Percentiles rank a stretch among this genome's conserved stretches.
Evolutionary conservation across 345 rosid genomes (phyloP).

Genomic region (Raphanus sativus): DNA sequence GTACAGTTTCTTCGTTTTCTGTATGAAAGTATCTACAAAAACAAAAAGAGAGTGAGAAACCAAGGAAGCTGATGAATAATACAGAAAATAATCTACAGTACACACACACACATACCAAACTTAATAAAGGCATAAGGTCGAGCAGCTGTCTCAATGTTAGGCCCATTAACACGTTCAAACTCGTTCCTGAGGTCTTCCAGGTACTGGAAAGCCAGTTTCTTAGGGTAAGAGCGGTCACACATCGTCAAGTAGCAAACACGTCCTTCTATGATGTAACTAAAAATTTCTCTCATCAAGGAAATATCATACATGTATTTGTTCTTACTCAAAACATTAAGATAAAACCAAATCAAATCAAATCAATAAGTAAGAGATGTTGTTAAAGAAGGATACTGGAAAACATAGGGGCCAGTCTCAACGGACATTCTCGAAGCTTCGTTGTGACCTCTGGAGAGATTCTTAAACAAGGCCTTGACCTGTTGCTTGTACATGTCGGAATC

Average conservation of each 20-base stretch:
- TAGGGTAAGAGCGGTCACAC: slow-evolving; percentile 99
- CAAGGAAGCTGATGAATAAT: too few species aligned
- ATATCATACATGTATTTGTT: too few species aligned
- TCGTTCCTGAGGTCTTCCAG: slow-evolving; percentile 95
- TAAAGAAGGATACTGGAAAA: slow-evolving; percentile 91
- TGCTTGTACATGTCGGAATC: slow-evolving; percentile 95
- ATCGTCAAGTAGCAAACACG: slow-evolving; percentile 1
- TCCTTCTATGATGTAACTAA: not conserved
- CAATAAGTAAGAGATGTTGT: not conserved
- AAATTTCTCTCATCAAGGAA: slow-evolving; percentile 52
- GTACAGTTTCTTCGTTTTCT: slow-evolving; percentile 94
- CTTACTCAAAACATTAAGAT: too few species aligned
- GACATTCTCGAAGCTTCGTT: slow-evolving; percentile 97
- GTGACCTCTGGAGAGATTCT: slow-evolving; percentile 88
- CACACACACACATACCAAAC: slow-evolving; percentile 64
- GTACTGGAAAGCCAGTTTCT: slow-evolving; percentile 96
- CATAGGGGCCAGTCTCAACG: slow-evolving; percentile 82
- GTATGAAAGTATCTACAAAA: slow-evolving; percentile 94
- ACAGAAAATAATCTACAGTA: not conserved
- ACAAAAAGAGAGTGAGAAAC: slow-evolving; percentile 10
- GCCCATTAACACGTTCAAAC: slow-evolving; percentile 91
- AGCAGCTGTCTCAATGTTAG: slow-evolving; percentile 94
- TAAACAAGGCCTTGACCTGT: slow-evolving; percentile 92
- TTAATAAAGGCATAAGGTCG: slow-evolving; percentile 98
- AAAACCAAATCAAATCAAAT: not conserved